Conservation (phyloP, 139 green algal genomes). For the Dunaliella primolecta region DNA sequence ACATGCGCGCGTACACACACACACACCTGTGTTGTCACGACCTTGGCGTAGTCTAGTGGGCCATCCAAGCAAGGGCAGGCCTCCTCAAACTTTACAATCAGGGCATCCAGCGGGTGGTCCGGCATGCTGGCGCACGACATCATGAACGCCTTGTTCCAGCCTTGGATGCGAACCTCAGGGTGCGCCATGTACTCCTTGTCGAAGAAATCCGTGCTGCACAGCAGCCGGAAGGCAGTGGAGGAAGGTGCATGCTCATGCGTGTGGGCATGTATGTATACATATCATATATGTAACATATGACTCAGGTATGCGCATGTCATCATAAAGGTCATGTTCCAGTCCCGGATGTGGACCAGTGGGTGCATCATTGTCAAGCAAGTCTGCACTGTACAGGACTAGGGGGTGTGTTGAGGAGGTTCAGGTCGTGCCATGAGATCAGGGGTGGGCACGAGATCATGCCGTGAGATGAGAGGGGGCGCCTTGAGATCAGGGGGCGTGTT, state of each 20-base stretch:
- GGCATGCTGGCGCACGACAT: slow-evolving; percentile 2
- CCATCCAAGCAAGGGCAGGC: neutral
- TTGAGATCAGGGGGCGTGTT: too few species aligned
- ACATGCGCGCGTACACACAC: neutral
- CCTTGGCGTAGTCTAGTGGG: neutral
- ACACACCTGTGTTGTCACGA: neutral
- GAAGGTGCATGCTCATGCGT: neutral
- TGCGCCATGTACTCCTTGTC: slow-evolving; percentile 8
- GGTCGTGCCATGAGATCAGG: too few species aligned
- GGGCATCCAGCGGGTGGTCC: neutral
- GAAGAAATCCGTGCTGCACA: slow-evolving; percentile 4
- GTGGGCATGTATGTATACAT: neutral
- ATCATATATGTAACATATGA: too few species aligned
- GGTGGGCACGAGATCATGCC: too few species aligned
- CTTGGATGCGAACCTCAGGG: neutral
- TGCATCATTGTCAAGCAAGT: too few species aligned
- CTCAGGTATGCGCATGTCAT: too few species aligned
- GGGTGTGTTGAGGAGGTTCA: too few species aligned
- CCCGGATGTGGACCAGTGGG: too few species aligned
- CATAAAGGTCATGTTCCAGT: too few species aligned
- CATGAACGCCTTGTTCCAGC: neutral
- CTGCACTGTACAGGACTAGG: too few species aligned
- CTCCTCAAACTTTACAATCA: neutral
- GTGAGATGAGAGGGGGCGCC: too few species aligned
- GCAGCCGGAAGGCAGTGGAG: neutral